Evolutionary conservation across 1,284 basidiomycete species (phyloP).

Genomic region (Malassezia yamatoensis): DNA sequence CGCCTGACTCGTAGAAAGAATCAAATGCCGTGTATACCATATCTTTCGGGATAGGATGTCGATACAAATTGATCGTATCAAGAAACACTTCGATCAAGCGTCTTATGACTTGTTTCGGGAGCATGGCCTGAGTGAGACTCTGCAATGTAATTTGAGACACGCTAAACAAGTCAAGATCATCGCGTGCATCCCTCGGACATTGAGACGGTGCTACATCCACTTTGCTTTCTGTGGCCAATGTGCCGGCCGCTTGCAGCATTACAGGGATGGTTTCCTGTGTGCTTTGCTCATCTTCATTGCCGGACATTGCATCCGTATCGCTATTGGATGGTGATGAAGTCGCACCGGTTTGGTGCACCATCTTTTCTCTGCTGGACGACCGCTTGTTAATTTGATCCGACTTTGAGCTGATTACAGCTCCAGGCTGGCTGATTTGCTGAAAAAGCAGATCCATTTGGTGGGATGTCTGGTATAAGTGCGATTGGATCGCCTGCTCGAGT

Average conservation of each 20-base stretch:
- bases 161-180: slow-evolving; percentile 3
- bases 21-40: neutral
- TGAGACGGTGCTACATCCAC: neutral
- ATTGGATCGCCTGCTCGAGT: slow-evolving; percentile 24
- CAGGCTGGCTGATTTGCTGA: neutral
- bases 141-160: slow-evolving; percentile 7
- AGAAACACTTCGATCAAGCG: slow-evolving; percentile 7
- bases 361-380: neutral
- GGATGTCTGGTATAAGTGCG: neutral
- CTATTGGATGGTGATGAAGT: neutral
- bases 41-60: slow-evolving; percentile 9
- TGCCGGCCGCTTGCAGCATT: neutral
- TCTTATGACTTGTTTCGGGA: neutral
- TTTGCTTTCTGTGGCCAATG: neutral
- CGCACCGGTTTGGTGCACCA: neutral
- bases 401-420: neutral
- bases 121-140: neutral
- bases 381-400: no score
- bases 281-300: no score
- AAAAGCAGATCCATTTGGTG: neutral
- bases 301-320: no score
- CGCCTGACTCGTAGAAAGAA: neutral
- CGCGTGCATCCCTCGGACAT: neutral
- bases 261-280: neutral
- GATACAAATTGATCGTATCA: slow-evolving; percentile 8